A percentile compares a stretch with the other conserved stretches of the same genome.
Conservation (phyloP, 2,329 filamentous ascomycete species). For the Paraconiothyrium sp. region DNA sequence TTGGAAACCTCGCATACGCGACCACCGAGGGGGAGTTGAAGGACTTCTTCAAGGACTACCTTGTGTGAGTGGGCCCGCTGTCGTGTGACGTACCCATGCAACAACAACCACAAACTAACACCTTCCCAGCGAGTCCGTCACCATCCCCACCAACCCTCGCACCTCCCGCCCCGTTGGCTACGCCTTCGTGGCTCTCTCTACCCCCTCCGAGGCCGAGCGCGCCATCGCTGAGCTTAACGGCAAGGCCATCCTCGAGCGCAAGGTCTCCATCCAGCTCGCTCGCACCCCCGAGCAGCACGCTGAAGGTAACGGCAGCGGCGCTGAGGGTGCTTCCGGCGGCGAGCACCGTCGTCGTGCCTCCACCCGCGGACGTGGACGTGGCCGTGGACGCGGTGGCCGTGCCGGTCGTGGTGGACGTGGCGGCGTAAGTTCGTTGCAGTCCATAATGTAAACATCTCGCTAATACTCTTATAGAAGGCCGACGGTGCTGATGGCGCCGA, state of each 20-base stretch:
- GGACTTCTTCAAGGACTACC: conserved; percentile 99
- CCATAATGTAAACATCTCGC: not conserved
- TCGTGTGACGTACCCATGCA: conserved; percentile 1
- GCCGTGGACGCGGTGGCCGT: conserved; percentile 69
- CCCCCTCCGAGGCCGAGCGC: conserved; percentile 91
- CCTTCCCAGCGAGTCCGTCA: conserved; percentile 85
- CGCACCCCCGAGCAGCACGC: conserved; percentile 92
- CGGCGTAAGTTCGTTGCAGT: conserved; percentile 63
- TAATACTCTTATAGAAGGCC: conserved; percentile 39
- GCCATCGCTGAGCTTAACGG: conserved; percentile 95
- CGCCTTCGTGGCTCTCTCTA: conserved; percentile 97
- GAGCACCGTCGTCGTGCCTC: conserved; percentile 67
- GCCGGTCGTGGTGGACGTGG: conserved; percentile 71
- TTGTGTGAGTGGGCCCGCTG: conserved; percentile 78
- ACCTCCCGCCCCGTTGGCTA: conserved; percentile 98
- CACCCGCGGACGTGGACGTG: conserved; percentile 65
- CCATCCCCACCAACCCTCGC: conserved; percentile 98
- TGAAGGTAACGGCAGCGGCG: conserved; percentile 75
- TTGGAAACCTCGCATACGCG: conserved; percentile 99
- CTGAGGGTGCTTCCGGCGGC: conserved; percentile 76
- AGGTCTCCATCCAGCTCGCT: conserved; percentile 98
- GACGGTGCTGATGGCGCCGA: conserved; percentile 56
- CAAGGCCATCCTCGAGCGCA: conserved; percentile 97
- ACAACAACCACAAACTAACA: conserved; percentile 24
- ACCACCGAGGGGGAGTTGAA: conserved; percentile 99